Evolutionary conservation across 495 filamentous ascomycete species (phyloP), one percentile per base, ranked within the genome.

Genomic region (Extremus antarcticus): DNA sequence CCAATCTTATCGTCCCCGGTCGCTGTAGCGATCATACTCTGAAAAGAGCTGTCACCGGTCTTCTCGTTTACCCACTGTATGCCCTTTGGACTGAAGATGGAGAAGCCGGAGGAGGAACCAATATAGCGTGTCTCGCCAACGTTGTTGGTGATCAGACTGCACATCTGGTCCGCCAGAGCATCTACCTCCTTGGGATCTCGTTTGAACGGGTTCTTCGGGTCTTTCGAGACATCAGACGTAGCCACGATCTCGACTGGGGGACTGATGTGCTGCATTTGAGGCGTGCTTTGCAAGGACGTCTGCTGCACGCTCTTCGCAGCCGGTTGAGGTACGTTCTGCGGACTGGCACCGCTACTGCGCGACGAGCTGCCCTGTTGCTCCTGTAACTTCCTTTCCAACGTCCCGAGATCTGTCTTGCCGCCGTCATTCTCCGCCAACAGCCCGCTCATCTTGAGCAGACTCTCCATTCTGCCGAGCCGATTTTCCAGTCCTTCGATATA

Each of bases 21-120:
- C 1, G 84, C 80, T 41, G 83, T 80, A 1, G 87, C 84, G 25
- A 98, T 94, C 92, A 97, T 97, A 29, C 90, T 83, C 69, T 95
- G 88, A 68, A 98, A 98, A 0, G 89, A 94, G 13, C 69, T 82
- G 63, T 98, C 94, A 17, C 92, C 92, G 41, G 90, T 96, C 73
- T 95, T 97, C 59, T 95, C 86, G 61, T 95, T 98, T 47, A 98
- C 91, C 92, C 92, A 98, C 68, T 95, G 87, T 47, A 98, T 92
- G 50, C 92, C 92, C 66, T 95, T 95, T 16, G 92, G 92, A 2
- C 90, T 96, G 73, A 94, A 94, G 56, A 98, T 98, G 29, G 92
- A 97, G 70, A 96, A 98, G 1, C 92, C 94, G 2, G 92, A 98
- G 0, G 94, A 97, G 1, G 90, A 95, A 29, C 92, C 92, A 62